These are phyloP conservation scores for Cladophialophora immunda DNA, from an alignment of 2,329 filamentous ascomycete species.

Conservation along the genomic window DNA sequence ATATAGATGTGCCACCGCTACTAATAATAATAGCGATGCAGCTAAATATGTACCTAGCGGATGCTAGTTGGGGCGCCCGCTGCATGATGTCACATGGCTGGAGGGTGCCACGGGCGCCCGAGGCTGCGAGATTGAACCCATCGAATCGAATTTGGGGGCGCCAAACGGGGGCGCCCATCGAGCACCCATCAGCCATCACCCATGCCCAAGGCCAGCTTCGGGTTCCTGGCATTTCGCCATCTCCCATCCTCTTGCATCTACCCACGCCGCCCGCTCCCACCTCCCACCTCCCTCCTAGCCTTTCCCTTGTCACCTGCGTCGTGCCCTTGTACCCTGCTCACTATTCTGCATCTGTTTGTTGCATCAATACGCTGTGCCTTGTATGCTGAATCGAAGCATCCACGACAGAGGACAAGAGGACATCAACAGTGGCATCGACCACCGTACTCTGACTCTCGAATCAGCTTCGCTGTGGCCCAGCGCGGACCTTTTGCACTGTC, in stretches of 20 bases:
- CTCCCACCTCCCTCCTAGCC: background rate
- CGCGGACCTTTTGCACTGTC: background rate
- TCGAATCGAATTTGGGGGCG: conserved; percentile 4
- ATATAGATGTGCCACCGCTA: background rate
- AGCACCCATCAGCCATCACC: background rate
- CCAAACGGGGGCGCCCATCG: background rate
- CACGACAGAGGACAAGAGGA: background rate
- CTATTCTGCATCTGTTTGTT: background rate
- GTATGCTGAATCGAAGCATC: background rate
- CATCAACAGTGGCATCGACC: background rate
- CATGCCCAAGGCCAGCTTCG: background rate
- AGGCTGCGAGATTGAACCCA: conserved; percentile 6
- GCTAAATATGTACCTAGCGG: background rate
- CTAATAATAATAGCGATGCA: background rate
- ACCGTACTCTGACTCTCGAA: background rate
- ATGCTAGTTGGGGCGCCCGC: background rate
- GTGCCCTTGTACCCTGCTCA: background rate
- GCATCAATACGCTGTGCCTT: background rate
- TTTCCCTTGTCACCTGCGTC: background rate
- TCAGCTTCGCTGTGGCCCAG: background rate
- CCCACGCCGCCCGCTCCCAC: background rate
- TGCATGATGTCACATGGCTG: conserved; percentile 6
- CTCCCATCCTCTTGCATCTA: background rate
- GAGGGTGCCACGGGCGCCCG: background rate
- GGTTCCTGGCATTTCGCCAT: conserved; percentile 20